Evolutionary conservation across 192 early-diverging fungal species (phyloP), one percentile per base, ranked within the genome.

Genomic region (Pilaira anomala): DNA sequence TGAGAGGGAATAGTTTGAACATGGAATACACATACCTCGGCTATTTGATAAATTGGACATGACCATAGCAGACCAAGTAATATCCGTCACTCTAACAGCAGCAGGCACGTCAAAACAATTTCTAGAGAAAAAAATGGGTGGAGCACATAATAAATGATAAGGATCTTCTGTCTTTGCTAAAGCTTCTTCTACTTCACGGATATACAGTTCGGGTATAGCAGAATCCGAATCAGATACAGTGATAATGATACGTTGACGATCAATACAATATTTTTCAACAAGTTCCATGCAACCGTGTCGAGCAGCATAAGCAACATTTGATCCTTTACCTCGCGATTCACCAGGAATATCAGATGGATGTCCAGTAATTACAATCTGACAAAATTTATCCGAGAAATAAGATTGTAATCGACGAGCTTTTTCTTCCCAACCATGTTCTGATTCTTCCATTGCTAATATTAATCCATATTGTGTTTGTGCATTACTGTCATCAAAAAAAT

Each of bases 311-410:
- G 85, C 80, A 7, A 88, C 88, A 63, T 91, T 91, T 52, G 76
- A 77, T 36, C 85, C 88, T 61, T 91, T 91, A n/a, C 89, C 89
- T n/a, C 88, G 76, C 46, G 83, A 82, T 72, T 91, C 89, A 40
- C 85, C 87, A n/a, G 84, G 84, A 9, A 83, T 68, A 68, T 83
- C 80, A 19, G 63, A 44, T n/a, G 89, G 89, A 76, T 91, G 89
- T 16, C 85, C 65, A 41, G 88, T 87, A 51, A 83, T 77, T 19
- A 87, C 81, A 62, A 91, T 82, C 26, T 88, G 79, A 48, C 69
- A 76, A 73, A 91, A 91, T 45, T 61, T 62, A 46, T 82, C 71
- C n/a, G 68, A 56, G 63, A 84, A 91, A 59, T 72, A 48, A 40
- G 73, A 54, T 55, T 81, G 48, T 26, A 91, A 68, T 55, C 65